Conservation (phyloP, 2,329 filamentous ascomycete species). For the Dactylellina parvicollis region DNA sequence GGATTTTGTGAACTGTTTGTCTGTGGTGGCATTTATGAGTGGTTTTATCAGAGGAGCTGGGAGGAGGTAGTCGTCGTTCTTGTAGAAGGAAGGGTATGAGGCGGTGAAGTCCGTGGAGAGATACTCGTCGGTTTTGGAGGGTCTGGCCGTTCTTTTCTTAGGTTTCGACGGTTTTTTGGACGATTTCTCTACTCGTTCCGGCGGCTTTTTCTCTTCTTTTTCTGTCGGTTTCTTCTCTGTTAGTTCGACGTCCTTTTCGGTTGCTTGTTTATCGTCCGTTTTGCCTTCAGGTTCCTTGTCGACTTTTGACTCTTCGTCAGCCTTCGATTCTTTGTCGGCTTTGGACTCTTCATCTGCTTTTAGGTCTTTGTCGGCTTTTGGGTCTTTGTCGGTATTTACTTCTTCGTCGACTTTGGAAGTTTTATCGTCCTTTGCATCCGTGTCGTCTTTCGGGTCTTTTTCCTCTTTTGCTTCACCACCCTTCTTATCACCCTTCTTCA, state of each 20-base stretch:
- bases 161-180: neutral
- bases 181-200: neutral
- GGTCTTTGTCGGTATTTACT: too few relatives aligned
- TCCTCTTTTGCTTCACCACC: slow-evolving; percentile 58
- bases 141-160: neutral
- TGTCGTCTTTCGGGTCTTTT: neutral
- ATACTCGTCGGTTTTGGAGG: slow-evolving; percentile 45
- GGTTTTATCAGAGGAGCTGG: slow-evolving; percentile 10
- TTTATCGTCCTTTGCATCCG: neutral
- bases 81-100: slow-evolving; percentile 29
- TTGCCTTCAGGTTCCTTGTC: slow-evolving; percentile 58
- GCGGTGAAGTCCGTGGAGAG: slow-evolving; percentile 45
- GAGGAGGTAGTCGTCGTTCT: neutral
- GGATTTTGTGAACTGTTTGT: slow-evolving; percentile 67
- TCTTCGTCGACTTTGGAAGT: neutral
- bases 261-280: slow-evolving; percentile 60
- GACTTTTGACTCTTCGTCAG: slow-evolving; percentile 33
- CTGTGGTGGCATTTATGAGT: slow-evolving; percentile 39
- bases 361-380: neutral
- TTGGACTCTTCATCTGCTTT: slow-evolving; percentile 41
- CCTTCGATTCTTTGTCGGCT: slow-evolving; percentile 57
- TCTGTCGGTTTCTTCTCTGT: neutral
- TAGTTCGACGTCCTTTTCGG: neutral
- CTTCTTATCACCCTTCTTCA: slow-evolving; percentile 54
- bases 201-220: neutral